Evolutionary conservation across 1,284 basidiomycete genomes (phyloP), one percentile per base, ranked within the genome.

Genomic region (Cutaneotrichosporon cutaneum): DNA sequence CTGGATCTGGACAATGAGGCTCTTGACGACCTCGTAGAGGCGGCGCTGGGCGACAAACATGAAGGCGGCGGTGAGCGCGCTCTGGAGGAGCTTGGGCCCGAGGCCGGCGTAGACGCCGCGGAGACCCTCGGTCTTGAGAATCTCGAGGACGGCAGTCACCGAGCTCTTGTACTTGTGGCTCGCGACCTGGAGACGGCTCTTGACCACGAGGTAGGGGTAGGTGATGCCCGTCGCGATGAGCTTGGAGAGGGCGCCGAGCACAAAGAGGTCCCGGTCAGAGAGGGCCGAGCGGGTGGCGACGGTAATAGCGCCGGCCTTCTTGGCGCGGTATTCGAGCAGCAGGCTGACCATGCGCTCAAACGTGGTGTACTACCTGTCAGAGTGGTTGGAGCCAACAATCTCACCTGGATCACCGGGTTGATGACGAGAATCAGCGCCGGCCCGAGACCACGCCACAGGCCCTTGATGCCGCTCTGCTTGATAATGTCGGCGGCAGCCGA

Each of bases 371-470:
- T 75, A 58, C 4, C 13, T 22, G 59, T 64, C 18, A 63, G 62
- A 18, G 27, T 7, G 30, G 32, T 33, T 11, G 0, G 2, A 6
- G 21, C 6, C 3, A 13, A 8, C 2, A 36, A 13, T 24, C 77
- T 54, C 39, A 81, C 81, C 75, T 85, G 85, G 47, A 99, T 83
- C 36, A 99, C 90, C 9, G 96, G 96, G 79, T 99, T 99, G 72
- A 94, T 86, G 70, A 98, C 94, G 50, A 99, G 84, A 36, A 94
- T 85, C 56, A 99, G 82, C 18, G 95, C 94, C 3, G 96, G 94
- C 0, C 94, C 93, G 45, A 99, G 85, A n/a, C 96, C 96, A 58
- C 93, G 85, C 90, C 91, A 98, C 73, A 99, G 90, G 0, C 89
- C 94, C 22, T 83, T 77, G 22, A 87, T 70, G 13, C 95, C 95